These are phyloP conservation scores for Saturnispora diversa DNA, from an alignment of 805 yeast species.

Conservation along the genomic window DNA sequence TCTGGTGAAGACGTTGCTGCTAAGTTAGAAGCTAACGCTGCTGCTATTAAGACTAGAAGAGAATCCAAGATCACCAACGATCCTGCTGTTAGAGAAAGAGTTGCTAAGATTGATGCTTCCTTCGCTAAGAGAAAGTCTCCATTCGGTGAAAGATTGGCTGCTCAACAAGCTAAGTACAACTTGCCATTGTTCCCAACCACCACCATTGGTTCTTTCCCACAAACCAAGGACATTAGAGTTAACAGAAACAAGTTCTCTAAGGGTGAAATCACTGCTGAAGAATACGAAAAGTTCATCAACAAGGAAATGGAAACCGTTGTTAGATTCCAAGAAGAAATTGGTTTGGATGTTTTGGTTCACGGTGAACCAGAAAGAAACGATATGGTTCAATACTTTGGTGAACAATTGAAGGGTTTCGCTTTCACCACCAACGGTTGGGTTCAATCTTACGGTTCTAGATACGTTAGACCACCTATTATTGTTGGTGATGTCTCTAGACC, in stretches of 20 bases:
- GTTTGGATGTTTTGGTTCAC: constrained; percentile 95
- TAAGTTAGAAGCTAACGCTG: constrained; percentile 77
- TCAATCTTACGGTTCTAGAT: constrained; percentile 99
- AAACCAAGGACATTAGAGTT: constrained; percentile 97
- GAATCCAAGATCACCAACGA: constrained; percentile 87
- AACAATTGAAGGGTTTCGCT: constrained; percentile 95
- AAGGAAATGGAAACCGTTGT: constrained; percentile 92
- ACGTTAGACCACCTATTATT: constrained; percentile 98
- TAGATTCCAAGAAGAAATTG: constrained; percentile 99
- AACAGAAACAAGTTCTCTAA: constrained; percentile 97
- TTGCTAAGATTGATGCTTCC: constrained; percentile 66
- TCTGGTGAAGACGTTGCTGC: constrained; percentile 78
- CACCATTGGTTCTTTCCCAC: constrained; percentile 99
- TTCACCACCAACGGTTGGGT: constrained; percentile 99
- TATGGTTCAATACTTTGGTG: constrained; percentile 99
- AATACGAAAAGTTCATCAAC: constrained; percentile 94
- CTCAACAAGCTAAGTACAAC: constrained; percentile 81
- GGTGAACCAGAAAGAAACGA: constrained; percentile 99
- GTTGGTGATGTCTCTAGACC: constrained; percentile 99
- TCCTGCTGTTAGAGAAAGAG: constrained; percentile 81
- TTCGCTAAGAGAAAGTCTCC: constrained; percentile 78
- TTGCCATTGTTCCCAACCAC: constrained; percentile 99
- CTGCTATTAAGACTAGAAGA: constrained; percentile 76
- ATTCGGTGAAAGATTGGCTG: constrained; percentile 79
- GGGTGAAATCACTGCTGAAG: constrained; percentile 92